Percentiles rank a stretch among this genome's conserved stretches.
These are phyloP conservation scores for Capronia epimyces DNA, from an alignment of 2,329 filamentous ascomycete genomes.

Conservation along the genomic window DNA sequence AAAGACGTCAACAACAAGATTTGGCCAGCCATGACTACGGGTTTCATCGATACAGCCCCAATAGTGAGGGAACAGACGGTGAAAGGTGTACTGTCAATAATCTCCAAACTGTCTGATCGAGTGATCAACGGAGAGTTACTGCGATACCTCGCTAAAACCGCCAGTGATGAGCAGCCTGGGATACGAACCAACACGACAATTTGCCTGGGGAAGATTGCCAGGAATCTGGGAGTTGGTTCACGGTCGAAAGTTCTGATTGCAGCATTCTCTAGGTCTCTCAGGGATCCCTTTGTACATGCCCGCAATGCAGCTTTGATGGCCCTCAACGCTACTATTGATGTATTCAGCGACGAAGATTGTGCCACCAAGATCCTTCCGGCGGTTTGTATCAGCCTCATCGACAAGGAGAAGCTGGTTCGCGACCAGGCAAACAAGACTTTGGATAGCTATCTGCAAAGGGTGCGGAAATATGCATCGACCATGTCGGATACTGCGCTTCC, in stretches of 20 bases:
- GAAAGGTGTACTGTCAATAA: conserved; percentile 82
- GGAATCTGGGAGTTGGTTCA: conserved; percentile 68
- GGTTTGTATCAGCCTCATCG: conserved; percentile 76
- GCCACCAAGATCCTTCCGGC: conserved; percentile 76
- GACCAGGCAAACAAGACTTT: conserved; percentile 87
- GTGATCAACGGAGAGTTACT: conserved; percentile 90
- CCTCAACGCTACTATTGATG: conserved; percentile 74
- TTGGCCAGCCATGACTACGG: conserved; percentile 89
- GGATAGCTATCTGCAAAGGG: conserved; percentile 75
- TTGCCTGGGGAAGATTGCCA: conserved; percentile 91
- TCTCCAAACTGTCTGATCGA: conserved; percentile 84
- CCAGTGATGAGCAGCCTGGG: conserved; percentile 94
- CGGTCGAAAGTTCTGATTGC: conserved; percentile 87
- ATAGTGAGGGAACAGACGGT: conserved; percentile 92
- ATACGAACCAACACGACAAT: conserved; percentile 98
- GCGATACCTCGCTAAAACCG: conserved; percentile 85
- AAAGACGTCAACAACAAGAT: conserved; percentile 94
- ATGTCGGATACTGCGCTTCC: conserved; percentile 79
- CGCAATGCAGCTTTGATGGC: conserved; percentile 85
- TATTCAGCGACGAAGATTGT: conserved; percentile 85
- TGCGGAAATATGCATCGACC: conserved; percentile 68
- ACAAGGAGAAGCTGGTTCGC: conserved; percentile 91
- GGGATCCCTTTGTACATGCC: conserved; percentile 92
- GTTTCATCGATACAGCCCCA: conserved; percentile 86
- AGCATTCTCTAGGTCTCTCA: conserved; percentile 80